These are phyloP conservation scores for Actinidia polygama DNA, from an alignment of 179 eudicot species.

Conservation along the genomic window DNA sequence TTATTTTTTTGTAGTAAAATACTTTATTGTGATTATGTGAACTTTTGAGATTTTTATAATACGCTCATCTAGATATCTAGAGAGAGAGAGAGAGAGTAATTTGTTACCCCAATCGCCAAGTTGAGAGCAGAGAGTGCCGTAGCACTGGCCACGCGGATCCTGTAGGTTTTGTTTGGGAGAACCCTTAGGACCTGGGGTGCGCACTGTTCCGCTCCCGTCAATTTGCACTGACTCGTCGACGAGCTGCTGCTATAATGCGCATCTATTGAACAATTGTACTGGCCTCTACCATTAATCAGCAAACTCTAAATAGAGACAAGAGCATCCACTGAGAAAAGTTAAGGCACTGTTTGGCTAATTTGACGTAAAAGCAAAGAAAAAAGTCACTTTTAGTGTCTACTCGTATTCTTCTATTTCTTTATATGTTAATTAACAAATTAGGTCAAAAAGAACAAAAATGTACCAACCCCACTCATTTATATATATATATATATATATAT, in stretches of 20 bases:
- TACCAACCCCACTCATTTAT: too few species aligned
- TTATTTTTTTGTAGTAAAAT: too few species aligned
- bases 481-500: too few species aligned
- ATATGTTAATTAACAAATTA: too few species aligned
- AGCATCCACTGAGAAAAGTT: background rate
- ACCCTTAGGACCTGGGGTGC: constrained; percentile 65
- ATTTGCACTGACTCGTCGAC: constrained; percentile 46
- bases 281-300: constrained; percentile 89
- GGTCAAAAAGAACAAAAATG: too few species aligned
- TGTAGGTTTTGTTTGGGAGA: constrained; percentile 71
- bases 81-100: background rate
- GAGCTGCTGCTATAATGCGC: constrained; percentile 52
- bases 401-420: too few species aligned
- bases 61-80: background rate
- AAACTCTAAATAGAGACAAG: constrained; percentile 39
- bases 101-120: constrained; percentile 71
- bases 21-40: too few species aligned
- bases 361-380: background rate
- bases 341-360: background rate
- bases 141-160: constrained; percentile 77
- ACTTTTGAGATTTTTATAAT: too few species aligned
- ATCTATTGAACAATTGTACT: constrained; percentile 71
- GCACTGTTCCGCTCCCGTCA: constrained; percentile 59
- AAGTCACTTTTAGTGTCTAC: too few species aligned
- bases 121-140: constrained; percentile 81